Percentiles rank a stretch among this genome's conserved stretches.
Evolutionary conservation across 345 rosid genomes (phyloP).

Genomic region (Bruguiera gymnorhiza): DNA sequence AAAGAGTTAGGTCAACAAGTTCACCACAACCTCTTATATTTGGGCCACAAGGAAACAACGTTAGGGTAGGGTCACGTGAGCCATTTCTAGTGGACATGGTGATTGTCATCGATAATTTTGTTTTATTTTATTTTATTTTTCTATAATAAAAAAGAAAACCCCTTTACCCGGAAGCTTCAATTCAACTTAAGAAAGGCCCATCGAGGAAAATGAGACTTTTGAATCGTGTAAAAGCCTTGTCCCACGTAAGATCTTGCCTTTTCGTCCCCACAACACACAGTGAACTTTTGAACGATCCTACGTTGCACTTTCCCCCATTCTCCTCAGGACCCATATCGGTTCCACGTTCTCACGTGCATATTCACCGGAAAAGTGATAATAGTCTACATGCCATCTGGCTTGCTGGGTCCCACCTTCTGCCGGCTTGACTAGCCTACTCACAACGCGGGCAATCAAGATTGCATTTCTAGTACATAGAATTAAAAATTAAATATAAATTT

Average conservation of each 20-base stretch:
- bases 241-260: constrained; percentile 39
- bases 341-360: background rate
- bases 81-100: constrained; percentile 31
- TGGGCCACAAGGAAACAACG: background rate
- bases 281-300: constrained; percentile 13
- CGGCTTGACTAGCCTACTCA: background rate
- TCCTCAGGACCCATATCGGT: background rate
- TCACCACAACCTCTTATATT: background rate
- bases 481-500: no score
- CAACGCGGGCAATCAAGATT: background rate
- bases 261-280: constrained; percentile 26
- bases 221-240: constrained; percentile 11
- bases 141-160: background rate
- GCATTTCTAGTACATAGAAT: no score
- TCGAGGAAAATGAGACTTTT: background rate
- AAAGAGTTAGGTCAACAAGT: constrained; percentile 11
- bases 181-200: background rate
- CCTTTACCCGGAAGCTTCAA: constrained; percentile 40
- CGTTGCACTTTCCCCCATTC: constrained; percentile 28
- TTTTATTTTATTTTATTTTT: background rate
- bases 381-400: constrained; percentile 7
- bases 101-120: constrained; percentile 22
- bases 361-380: background rate
- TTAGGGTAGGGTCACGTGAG: constrained; percentile 12
- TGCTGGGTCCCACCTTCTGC: background rate